A percentile compares a stretch with the other conserved stretches of the same genome.
phyloP scores from a whole-genome alignment of 352 stramenopile genomes.

The Pythium apleroticum region DNA sequence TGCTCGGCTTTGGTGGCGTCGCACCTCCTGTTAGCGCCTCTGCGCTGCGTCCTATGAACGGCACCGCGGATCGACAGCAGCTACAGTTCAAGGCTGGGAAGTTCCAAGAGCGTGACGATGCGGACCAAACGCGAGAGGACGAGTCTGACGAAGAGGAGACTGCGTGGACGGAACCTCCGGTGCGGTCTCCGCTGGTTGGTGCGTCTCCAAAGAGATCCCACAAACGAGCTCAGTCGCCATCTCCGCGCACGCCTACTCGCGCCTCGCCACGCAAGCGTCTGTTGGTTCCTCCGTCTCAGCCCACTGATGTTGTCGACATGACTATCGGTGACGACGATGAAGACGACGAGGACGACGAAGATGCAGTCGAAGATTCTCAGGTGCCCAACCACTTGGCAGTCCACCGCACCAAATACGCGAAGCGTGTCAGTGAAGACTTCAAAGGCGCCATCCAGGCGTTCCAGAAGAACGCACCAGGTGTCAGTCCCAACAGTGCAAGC shows the following conservation, averaged over 20 bases:
- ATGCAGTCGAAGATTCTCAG: conserved; percentile 30
- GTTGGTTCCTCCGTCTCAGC: conserved; percentile 19
- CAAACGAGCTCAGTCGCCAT: neutral
- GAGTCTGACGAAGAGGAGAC: conserved; percentile 5
- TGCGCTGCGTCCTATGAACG: neutral
- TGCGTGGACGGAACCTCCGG: conserved; percentile 5
- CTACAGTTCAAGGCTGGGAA: neutral
- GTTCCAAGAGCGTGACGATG: neutral
- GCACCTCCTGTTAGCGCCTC: conserved; percentile 9
- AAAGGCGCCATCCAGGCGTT: conserved; percentile 47
- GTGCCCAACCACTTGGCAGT: conserved; percentile 11
- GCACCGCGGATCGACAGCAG: neutral
- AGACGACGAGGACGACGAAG: conserved; percentile 13
- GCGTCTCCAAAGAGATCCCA: neutral
- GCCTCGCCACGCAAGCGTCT: conserved; percentile 2
- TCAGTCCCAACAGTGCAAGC: neutral
- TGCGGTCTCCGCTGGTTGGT: neutral
- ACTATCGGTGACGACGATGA: conserved; percentile 17
- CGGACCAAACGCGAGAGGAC: neutral
- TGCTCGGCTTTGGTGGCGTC: conserved; percentile 22
- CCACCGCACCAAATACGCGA: conserved; percentile 13
- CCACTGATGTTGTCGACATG: conserved; percentile 23
- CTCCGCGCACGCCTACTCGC: neutral
- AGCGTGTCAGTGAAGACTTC: conserved; percentile 53
- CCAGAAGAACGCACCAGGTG: conserved; percentile 16